phyloP scores from a whole-genome alignment of 805 yeast genomes.

The Komagataella kurtzmanii region DNA sequence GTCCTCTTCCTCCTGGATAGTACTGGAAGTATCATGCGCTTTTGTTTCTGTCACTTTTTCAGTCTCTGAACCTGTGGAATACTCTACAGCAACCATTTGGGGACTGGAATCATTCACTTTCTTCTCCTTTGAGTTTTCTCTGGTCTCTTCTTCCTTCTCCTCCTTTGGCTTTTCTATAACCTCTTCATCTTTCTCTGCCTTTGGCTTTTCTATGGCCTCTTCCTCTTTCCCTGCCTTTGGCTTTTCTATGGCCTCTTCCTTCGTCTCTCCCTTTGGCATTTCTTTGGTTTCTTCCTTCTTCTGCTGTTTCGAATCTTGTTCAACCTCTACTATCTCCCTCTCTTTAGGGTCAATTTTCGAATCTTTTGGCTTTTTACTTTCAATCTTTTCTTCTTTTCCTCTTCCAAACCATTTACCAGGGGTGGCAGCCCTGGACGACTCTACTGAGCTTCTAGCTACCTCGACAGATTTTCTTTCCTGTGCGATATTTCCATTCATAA shows the following conservation, averaged over 20 bases:
- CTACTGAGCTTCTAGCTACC: not conserved
- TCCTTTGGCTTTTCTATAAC: not conserved
- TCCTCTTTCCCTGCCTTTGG: constrained; percentile 3
- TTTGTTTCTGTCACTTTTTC: not conserved
- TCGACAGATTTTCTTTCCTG: not conserved
- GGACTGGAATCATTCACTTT: not conserved
- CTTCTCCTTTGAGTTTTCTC: not conserved
- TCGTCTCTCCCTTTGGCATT: not conserved
- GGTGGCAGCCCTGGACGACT: not conserved
- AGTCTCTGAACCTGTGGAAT: not conserved
- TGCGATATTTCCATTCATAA: constrained; percentile 26
- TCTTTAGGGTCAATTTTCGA: not conserved
- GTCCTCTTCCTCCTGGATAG: not conserved
- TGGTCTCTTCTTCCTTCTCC: constrained; percentile 3
- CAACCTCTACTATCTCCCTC: not conserved
- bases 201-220: not conserved
- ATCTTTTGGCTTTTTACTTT: constrained; percentile 7
- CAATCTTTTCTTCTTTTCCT: not conserved
- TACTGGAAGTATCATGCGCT: not conserved
- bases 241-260: not conserved
- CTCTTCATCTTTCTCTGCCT: not conserved
- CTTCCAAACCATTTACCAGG: not conserved
- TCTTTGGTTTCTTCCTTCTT: constrained; percentile 2
- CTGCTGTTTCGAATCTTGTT: constrained; percentile 1
- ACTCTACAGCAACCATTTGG: not conserved